A percentile compares a stretch with the other conserved stretches of the same genome.
Evolutionary conservation across 345 rosid genomes (phyloP).

Genomic region (Moringa oleifera): DNA sequence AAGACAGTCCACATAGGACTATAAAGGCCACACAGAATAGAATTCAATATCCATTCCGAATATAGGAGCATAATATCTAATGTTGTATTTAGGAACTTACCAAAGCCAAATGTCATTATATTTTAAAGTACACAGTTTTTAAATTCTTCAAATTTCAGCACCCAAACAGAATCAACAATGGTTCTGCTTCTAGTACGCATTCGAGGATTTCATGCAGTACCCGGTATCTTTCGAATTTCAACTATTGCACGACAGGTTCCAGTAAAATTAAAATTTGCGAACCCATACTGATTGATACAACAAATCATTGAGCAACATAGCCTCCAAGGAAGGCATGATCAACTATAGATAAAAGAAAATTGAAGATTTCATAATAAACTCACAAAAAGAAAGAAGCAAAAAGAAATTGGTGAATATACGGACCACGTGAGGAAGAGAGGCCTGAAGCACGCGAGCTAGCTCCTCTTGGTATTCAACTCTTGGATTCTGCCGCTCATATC

Average conservation of each 20-base stretch:
- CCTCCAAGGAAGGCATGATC: background rate
- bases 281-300: background rate
- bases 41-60: background rate
- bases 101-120: background rate
- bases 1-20: too few relatives aligned
- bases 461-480: constrained; percentile 57
- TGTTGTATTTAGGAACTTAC: background rate
- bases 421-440: constrained; percentile 85
- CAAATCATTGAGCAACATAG: background rate
- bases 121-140: background rate
- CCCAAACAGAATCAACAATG: background rate
- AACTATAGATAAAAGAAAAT: too few relatives aligned
- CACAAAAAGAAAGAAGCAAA: background rate
- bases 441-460: constrained; percentile 69
- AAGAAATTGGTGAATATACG: constrained; percentile 8
- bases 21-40: too few relatives aligned
- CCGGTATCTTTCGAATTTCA: too few relatives aligned
- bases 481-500: constrained; percentile 39
- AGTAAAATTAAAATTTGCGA: background rate
- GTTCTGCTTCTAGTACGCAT: too few relatives aligned
- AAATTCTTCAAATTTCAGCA: background rate
- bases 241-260: background rate
- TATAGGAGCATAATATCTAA: background rate
- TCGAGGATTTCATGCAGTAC: too few relatives aligned
- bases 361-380: background rate